phyloP scores from a whole-genome alignment of 257 asterid genomes.

The Solanum chilense region DNA sequence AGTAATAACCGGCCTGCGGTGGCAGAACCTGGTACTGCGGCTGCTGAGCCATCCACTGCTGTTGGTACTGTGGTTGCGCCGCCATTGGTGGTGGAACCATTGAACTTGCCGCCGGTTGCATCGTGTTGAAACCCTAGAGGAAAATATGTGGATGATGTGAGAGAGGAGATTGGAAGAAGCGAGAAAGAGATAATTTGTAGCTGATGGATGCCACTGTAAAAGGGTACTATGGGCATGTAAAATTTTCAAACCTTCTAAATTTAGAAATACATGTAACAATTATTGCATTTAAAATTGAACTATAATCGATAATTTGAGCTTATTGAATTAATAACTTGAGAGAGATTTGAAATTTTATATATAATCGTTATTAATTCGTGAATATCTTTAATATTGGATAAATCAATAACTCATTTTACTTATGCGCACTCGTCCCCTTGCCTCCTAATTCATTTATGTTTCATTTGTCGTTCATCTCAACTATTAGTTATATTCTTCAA shows the following conservation, averaged over 20 bases:
- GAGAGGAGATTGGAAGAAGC: not conserved
- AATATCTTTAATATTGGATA: too few species aligned
- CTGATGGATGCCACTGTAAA: not conserved
- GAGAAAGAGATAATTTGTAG: not conserved
- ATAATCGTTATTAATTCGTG: too few species aligned
- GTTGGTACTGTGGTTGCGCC: conserved; percentile 6
- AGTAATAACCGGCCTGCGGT: not conserved
- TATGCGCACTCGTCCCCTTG: too few species aligned
- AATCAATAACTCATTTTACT: too few species aligned
- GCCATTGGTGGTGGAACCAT: conserved; percentile 45
- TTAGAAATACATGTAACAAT: not conserved
- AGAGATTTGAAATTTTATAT: too few species aligned
- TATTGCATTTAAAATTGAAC: accelerated
- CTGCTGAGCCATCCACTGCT: conserved; percentile 25
- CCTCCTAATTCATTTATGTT: too few species aligned
- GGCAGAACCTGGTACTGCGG: conserved; percentile 15
- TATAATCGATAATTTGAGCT: too few species aligned
- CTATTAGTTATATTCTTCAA: too few species aligned
- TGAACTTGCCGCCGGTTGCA: conserved; percentile 70
- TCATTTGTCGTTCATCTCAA: too few species aligned
- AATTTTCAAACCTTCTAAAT: not conserved
- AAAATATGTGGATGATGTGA: not conserved
- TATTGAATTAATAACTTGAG: too few species aligned
- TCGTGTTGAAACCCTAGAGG: conserved; percentile 10
- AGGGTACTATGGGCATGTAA: not conserved